Evolutionary conservation across 2,329 filamentous ascomycete species (phyloP).

Genomic region (Cladosporium colombiae): DNA sequence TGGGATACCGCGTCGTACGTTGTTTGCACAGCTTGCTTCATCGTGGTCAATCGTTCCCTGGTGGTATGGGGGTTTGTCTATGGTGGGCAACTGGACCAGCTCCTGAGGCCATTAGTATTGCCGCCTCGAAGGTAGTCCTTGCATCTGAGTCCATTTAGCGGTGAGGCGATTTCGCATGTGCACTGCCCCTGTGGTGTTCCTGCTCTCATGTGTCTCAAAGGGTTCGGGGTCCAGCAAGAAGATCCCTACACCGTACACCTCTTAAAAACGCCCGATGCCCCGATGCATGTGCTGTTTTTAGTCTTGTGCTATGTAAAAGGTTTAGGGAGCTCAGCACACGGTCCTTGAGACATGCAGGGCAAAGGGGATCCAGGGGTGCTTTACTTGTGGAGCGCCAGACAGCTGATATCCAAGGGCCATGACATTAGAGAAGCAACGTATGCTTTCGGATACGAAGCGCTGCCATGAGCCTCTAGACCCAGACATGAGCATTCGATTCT

Average conservation of each 20-base stretch:
- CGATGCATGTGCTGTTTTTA: background rate
- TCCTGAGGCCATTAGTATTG: background rate
- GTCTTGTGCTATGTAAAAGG: background rate
- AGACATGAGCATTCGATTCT: no score
- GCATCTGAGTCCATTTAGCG: background rate
- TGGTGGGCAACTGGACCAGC: background rate
- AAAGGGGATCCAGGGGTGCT: background rate
- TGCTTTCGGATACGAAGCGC: background rate
- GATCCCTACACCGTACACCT: background rate
- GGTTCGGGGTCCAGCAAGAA: background rate
- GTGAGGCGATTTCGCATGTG: background rate
- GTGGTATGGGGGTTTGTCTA: background rate
- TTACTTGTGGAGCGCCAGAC: background rate
- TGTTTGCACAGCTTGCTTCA: background rate
- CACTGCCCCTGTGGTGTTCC: background rate
- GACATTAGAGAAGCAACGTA: background rate
- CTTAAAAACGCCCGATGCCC: background rate
- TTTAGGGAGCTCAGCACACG: background rate
- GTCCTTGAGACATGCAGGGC: background rate
- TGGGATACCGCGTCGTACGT: background rate
- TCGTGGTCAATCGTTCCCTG: background rate
- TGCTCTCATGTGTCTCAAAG: background rate
- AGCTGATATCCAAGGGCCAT: background rate
- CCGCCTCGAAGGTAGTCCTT: background rate
- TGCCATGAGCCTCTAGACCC: background rate